Evolutionary conservation across 2,329 filamentous ascomycete genomes (phyloP).

Genomic region (Thermoascus crustaceus): DNA sequence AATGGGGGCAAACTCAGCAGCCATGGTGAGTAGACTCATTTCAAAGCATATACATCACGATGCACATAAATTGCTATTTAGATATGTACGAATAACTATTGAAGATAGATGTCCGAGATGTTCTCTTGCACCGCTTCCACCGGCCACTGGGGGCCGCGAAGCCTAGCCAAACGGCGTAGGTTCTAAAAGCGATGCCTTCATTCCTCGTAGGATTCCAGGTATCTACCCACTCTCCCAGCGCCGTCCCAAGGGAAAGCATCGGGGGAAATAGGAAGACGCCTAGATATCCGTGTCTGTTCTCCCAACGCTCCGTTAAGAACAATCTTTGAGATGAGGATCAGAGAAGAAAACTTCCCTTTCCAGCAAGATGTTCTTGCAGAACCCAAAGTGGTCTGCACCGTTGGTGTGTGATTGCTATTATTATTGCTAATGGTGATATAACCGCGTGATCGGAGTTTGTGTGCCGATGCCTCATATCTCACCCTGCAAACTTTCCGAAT

Average conservation of each 20-base stretch:
- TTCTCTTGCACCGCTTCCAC: constrained; percentile 35
- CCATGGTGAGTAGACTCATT: too few relatives aligned
- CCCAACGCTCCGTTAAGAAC: constrained; percentile 78
- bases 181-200: constrained; percentile 31
- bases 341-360: constrained; percentile 4
- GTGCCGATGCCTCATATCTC: too few relatives aligned
- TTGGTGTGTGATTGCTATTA: constrained; percentile 42
- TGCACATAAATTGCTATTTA: neutral
- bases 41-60: neutral
- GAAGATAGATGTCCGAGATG: constrained; percentile 30
- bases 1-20: too few relatives aligned
- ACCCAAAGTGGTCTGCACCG: constrained; percentile 64
- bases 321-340: constrained; percentile 47
- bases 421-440: neutral
- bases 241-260: constrained; percentile 10
- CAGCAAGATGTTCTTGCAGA: constrained; percentile 62
- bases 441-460: neutral
- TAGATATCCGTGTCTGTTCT: constrained; percentile 41
- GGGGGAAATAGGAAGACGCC: constrained; percentile 17
- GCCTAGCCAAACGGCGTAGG: constrained; percentile 7
- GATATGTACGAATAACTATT: neutral
- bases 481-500: too few relatives aligned
- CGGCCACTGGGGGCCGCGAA: constrained; percentile 13
- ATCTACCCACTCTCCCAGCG: constrained; percentile 3
- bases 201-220: constrained; percentile 18